Conservation (phyloP, 306 rosid species). For the Purshia tridentata region DNA sequence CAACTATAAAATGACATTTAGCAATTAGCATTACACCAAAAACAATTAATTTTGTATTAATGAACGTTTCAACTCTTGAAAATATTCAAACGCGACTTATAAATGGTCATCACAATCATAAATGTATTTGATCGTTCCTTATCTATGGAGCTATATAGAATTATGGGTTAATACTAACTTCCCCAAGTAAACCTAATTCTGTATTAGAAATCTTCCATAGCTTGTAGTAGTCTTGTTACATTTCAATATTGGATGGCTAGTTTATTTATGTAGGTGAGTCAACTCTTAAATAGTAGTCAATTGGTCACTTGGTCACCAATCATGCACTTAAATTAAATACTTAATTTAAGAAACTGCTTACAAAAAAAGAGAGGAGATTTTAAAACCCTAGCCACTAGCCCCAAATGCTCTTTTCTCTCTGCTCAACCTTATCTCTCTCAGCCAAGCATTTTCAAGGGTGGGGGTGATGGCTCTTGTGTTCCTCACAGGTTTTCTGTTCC, state of each 20-base stretch:
- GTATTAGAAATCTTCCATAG: background rate
- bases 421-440: too few species aligned
- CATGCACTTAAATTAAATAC: background rate
- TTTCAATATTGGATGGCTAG: slow-evolving; percentile 14
- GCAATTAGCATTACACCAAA: too few species aligned
- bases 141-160: background rate
- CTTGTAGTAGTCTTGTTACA: background rate
- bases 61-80: background rate
- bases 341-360: too few species aligned
- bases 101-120: background rate
- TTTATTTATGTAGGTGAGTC: background rate
- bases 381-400: too few species aligned
- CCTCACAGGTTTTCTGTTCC: too few species aligned
- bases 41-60: background rate
- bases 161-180: background rate
- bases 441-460: too few species aligned
- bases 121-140: too few species aligned
- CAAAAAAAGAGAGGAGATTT: too few species aligned
- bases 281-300: background rate
- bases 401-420: too few species aligned
- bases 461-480: too few species aligned
- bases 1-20: too few species aligned
- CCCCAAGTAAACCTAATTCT: background rate
- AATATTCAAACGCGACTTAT: background rate
- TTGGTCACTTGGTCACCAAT: background rate